Evolutionary conservation across 2,329 filamentous ascomycete genomes (phyloP), one percentile per base, ranked within the genome.

Genomic region (Exophiala mesophila): DNA sequence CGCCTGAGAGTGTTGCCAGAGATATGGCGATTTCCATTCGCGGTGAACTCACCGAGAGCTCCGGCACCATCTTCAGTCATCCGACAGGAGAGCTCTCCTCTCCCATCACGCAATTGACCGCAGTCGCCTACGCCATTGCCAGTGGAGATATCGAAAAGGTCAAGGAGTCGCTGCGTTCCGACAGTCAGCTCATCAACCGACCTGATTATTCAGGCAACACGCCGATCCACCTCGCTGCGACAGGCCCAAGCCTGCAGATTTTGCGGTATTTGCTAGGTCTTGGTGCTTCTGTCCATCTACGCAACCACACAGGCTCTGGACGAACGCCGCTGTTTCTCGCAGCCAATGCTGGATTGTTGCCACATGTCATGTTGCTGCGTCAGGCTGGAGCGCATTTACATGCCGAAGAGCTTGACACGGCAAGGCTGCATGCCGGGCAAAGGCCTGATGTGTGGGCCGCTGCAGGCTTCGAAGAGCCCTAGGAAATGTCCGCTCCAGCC

Each of bases 161-260:
- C 15, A 70, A 71, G 53, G 77, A 84, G 45, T 75, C 90, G 34
- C 73, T 90, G 44, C 74, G 78, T 26, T 82, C 86, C 56, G 75
- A 80, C 49, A 68, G 75, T 44, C 77, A 76, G 65, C 71, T 92
- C 15, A 72, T 92, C 32, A 85, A 85, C 57, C 80, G 82, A 50
- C 76, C 78, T 20, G 86, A 92, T 65, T 90, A 90, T 60, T 84
- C 83, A 15, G 85, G 86, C 34, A 92, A 90, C 65, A 90, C 86
- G 18, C 69, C 69, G 15, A 57, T 72, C 72, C 77, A 80, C 54
- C 67, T 80, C 34, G 77, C 77, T 35, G 74, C 77, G 3, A 74
- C 72, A 3, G 71, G 71, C 13, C 73, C 75, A 2, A 72, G 74
- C 33, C 58, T 77, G 34, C 65, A 72, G 3, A 74, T 80, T 19